phyloP scores from a whole-genome alignment of 257 asterid species.

The Leonotis leonurus region DNA sequence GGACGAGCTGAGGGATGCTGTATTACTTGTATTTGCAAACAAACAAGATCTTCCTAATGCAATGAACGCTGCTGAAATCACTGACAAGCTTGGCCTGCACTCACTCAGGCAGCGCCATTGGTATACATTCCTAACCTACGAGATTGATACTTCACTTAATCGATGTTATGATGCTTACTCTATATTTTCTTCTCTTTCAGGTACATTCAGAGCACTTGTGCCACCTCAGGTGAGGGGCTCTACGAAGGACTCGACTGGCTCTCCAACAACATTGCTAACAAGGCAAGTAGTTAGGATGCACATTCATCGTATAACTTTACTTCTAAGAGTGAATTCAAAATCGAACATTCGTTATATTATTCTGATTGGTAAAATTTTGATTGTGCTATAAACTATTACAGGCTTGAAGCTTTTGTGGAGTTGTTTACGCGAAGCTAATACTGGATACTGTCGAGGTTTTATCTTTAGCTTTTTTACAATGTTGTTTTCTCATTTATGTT shows the following conservation, averaged over 20 bases:
- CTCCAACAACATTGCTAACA: slow-evolving; percentile 59
- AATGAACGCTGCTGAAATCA: slow-evolving; percentile 95
- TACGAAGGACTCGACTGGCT: slow-evolving; percentile 65
- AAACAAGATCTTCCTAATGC: slow-evolving; percentile 99
- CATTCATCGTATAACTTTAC: not conserved
- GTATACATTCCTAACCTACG: slow-evolving; percentile 31
- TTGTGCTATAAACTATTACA: slow-evolving; percentile 12
- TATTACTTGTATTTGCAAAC: slow-evolving; percentile 88
- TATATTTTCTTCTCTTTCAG: slow-evolving; percentile 20
- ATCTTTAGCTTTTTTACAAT: slow-evolving; percentile 6
- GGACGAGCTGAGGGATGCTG: slow-evolving; percentile 95
- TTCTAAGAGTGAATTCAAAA: not conserved
- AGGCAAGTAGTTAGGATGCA: slow-evolving; percentile 31
- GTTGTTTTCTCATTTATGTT: slow-evolving; percentile 14
- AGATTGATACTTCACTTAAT: slow-evolving; percentile 2
- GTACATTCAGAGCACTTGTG: slow-evolving; percentile 64
- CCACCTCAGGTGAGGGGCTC: slow-evolving; percentile 58
- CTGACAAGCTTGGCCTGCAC: slow-evolving; percentile 94
- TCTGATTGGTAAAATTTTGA: not conserved
- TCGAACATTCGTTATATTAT: not conserved
- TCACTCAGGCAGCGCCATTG: slow-evolving; percentile 98
- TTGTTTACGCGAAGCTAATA: slow-evolving; percentile 14
- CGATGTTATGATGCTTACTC: not conserved
- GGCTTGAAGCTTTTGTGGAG: slow-evolving; percentile 26
- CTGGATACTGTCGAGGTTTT: slow-evolving; percentile 22